Evolutionary conservation across 805 yeast species (phyloP).

Genomic region (Kurtzmaniella cleridarum): DNA sequence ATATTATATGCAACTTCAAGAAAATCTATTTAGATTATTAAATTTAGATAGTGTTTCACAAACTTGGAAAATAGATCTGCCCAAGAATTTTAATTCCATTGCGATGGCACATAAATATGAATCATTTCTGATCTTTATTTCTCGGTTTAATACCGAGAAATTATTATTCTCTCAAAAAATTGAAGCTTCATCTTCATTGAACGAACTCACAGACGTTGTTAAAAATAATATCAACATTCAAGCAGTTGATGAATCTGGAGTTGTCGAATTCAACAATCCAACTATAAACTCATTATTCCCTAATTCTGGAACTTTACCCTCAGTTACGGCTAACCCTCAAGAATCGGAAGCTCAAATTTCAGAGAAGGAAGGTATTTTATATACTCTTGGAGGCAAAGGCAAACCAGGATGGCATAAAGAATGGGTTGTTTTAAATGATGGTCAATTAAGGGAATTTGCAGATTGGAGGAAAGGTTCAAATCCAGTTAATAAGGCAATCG

Average conservation of each 20-base stretch:
- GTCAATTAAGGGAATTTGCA: conserved; percentile 61
- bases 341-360: conserved; percentile 19
- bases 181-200: conserved; percentile 34
- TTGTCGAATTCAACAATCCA: conserved; percentile 14
- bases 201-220: conserved; percentile 31
- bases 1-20: conserved; percentile 32
- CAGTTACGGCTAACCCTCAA: not conserved
- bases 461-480: conserved; percentile 74
- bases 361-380: conserved; percentile 46
- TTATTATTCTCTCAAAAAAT: conserved; percentile 36
- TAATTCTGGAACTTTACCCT: not conserved
- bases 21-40: conserved; percentile 31
- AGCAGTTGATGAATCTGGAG: not conserved
- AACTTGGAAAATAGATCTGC: conserved; percentile 1
- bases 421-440: conserved; percentile 74
- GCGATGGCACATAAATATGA: conserved; percentile 14
- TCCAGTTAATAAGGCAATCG: conserved; percentile 62
- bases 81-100: conserved; percentile 5
- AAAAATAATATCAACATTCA: conserved; percentile 13
- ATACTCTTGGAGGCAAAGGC: conserved; percentile 54
- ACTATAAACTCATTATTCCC: conserved; percentile 28
- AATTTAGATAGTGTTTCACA: conserved; percentile 7
- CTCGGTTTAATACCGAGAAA: conserved; percentile 38
- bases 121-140: conserved; percentile 27
- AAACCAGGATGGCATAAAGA: conserved; percentile 82